A percentile compares a stretch with the other conserved stretches of the same genome.
Evolutionary conservation across 495 filamentous ascomycete genomes (phyloP).

Genomic region (Aspergillus steynii): DNA sequence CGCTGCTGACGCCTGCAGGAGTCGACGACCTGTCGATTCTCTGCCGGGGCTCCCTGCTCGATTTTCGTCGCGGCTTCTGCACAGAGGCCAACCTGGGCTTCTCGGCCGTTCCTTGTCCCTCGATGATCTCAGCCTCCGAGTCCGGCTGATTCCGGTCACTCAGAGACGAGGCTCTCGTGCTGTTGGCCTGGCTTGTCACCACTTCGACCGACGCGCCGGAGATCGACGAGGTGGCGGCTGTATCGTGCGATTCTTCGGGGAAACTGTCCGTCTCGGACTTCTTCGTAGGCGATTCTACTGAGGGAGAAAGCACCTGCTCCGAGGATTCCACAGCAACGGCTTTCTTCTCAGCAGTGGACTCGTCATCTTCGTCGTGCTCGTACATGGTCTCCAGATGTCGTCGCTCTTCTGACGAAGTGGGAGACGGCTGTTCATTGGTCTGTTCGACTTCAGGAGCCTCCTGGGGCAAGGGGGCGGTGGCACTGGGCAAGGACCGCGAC

Average conservation of each 20-base stretch:
- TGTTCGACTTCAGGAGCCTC: conserved; percentile 20
- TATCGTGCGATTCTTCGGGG: conserved; percentile 15
- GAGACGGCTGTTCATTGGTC: conserved; percentile 24
- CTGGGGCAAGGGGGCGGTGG: conserved; percentile 21
- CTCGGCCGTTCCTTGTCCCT: conserved; percentile 38
- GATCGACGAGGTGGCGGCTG: conserved; percentile 15
- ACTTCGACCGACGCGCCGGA: conserved; percentile 13
- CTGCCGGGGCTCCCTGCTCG: conserved; percentile 29
- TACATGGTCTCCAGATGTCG: conserved; percentile 44
- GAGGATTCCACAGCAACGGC: background rate
- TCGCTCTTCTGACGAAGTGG: conserved; percentile 34
- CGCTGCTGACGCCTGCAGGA: conserved; percentile 25
- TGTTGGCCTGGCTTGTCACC: conserved; percentile 24
- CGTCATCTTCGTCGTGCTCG: conserved; percentile 40
- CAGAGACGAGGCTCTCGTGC: conserved; percentile 24
- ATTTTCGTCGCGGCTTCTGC: conserved; percentile 36
- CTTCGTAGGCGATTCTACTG: conserved; percentile 9
- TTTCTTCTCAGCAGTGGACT: conserved; percentile 8
- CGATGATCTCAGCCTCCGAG: conserved; percentile 32
- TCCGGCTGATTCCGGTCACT: conserved; percentile 24
- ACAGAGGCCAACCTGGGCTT: conserved; percentile 33
- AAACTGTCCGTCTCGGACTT: conserved; percentile 12
- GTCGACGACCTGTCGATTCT: conserved; percentile 30
- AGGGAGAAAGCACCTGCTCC: background rate
- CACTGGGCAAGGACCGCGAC: conserved; percentile 54